Conservation (phyloP, 345 rosid genomes). For the Linum trigynum region DNA sequence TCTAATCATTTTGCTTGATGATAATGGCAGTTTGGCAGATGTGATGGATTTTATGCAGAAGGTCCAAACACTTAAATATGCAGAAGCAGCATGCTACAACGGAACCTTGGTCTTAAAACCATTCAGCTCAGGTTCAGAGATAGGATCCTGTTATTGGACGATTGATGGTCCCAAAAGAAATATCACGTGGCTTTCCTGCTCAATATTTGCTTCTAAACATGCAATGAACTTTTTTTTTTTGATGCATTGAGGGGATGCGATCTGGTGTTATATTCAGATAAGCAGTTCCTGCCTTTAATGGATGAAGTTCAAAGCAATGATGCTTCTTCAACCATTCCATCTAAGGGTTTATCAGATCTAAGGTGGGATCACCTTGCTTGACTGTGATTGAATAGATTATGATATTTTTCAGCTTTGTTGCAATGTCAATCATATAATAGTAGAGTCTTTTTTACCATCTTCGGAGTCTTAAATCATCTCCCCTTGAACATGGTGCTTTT, state of each 20-base stretch:
- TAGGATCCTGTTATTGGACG: conserved; percentile 87
- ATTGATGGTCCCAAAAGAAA: conserved; percentile 43
- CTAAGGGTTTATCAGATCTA: conserved; percentile 23
- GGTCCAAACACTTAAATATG: conserved; percentile 53
- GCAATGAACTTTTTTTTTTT: conserved; percentile 51
- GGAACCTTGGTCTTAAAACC: conserved; percentile 58
- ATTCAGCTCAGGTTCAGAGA: conserved; percentile 73
- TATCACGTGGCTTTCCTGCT: conserved; percentile 46
- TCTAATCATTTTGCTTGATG: conserved; percentile 8
- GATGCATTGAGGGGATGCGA: conserved; percentile 42
- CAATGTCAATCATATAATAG: background rate
- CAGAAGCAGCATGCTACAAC: conserved; percentile 73
- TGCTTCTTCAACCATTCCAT: conserved; percentile 13
- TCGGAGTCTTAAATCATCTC: background rate
- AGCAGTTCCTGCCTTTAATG: conserved; percentile 26
- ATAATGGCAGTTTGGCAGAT: conserved; percentile 51
- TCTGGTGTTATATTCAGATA: conserved; percentile 54
- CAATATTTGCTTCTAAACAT: conserved; percentile 46
- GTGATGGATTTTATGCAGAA: conserved; percentile 55
- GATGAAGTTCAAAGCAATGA: conserved; percentile 27
- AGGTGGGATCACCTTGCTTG: conserved; percentile 29
- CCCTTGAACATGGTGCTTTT: conserved; percentile 7
- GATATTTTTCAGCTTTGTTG: background rate
- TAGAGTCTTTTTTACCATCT: background rate
- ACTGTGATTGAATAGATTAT: background rate